Evolutionary conservation across 1,284 basidiomycete genomes (phyloP).

Genomic region (Papiliotrema fonsecae): DNA sequence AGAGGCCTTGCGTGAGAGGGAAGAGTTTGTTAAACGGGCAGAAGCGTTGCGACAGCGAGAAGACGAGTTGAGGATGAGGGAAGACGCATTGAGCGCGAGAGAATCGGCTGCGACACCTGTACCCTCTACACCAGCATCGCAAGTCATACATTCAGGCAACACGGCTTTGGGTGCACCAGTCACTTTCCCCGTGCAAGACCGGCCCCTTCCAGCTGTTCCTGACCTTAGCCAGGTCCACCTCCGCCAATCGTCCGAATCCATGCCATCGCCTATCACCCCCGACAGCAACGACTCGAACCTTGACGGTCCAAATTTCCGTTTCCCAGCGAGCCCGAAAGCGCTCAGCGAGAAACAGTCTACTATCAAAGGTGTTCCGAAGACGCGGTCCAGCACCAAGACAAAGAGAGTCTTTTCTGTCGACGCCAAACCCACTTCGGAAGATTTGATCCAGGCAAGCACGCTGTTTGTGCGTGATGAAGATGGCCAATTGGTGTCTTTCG

Average conservation of each 20-base stretch:
- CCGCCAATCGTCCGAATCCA: neutral
- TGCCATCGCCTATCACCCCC: neutral
- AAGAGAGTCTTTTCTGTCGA: constrained; percentile 34
- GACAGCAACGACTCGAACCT: neutral
- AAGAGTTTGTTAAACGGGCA: neutral
- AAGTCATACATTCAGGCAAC: neutral
- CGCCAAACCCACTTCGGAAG: constrained; percentile 24
- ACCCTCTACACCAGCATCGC: neutral
- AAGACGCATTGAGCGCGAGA: neutral
- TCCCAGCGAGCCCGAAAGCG: neutral
- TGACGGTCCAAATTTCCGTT: neutral
- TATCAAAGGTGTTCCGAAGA: neutral
- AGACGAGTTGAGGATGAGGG: neutral
- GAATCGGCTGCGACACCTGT: neutral
- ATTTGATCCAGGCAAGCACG: constrained; percentile 37
- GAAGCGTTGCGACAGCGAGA: neutral
- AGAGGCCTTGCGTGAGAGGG: neutral
- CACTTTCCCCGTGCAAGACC: neutral
- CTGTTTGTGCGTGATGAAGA: constrained; percentile 36
- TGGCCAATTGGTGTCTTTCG: constrained; percentile 33
- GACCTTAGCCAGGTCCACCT: neutral
- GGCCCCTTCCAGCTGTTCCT: neutral
- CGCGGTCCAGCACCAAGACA: too few species aligned
- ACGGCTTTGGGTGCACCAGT: neutral
- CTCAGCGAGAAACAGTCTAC: neutral